These are phyloP conservation scores for Eucalyptus shirleyi DNA, from an alignment of 345 rosid species.

Conservation along the genomic window DNA sequence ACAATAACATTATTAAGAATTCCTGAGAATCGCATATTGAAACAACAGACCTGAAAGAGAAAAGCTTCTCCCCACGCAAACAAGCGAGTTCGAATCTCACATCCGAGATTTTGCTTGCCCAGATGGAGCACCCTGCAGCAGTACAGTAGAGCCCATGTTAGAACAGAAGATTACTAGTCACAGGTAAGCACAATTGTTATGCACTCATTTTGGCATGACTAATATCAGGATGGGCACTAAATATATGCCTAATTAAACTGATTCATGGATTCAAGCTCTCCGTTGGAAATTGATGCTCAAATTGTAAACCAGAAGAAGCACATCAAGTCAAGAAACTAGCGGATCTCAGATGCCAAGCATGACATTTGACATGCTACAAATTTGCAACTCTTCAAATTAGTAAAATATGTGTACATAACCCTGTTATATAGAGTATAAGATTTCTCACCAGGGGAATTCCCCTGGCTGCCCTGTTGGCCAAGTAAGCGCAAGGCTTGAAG, in stretches of 20 bases:
- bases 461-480: constrained; percentile 70
- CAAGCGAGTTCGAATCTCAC: background rate
- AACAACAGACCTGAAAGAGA: background rate
- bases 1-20: background rate
- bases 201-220: background rate
- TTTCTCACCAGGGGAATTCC: constrained; percentile 53
- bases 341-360: background rate
- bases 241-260: background rate
- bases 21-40: background rate
- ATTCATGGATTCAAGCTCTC: background rate
- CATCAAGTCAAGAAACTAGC: background rate
- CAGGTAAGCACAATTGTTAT: background rate
- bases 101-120: constrained; percentile 12
- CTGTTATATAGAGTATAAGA: background rate
- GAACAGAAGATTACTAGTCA: background rate
- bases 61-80: background rate
- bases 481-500: constrained; percentile 87
- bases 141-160: background rate
- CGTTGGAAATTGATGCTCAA: background rate
- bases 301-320: background rate
- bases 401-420: background rate
- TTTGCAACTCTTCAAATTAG: background rate
- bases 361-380: background rate
- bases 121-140: constrained; percentile 10
- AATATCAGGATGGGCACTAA: background rate